These are phyloP conservation scores for Camelina sativa DNA, from an alignment of 345 rosid genomes.

Conservation along the genomic window DNA sequence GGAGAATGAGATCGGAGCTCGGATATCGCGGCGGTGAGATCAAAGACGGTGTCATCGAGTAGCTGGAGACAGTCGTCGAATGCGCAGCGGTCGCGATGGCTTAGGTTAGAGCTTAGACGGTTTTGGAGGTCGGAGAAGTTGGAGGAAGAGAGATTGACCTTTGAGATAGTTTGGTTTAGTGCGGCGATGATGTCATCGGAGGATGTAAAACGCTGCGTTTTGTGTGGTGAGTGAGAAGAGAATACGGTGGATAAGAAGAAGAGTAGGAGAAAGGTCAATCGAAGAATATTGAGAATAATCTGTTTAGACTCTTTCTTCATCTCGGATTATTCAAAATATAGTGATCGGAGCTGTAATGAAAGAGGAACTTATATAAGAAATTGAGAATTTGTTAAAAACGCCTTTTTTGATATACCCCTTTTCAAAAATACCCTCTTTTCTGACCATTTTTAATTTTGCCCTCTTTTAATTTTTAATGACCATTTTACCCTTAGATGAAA, in stretches of 20 bases:
- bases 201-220: constrained; percentile 30
- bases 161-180: constrained; percentile 57
- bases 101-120: constrained; percentile 33
- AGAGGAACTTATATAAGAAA: constrained; percentile 4
- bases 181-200: constrained; percentile 52
- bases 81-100: constrained; percentile 53
- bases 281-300: constrained; percentile 6
- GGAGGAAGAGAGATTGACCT: constrained; percentile 51
- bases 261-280: not conserved
- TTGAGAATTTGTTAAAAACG: no score
- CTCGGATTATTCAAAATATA: not conserved
- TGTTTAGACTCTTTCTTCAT: not conserved
- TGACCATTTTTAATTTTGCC: no score
- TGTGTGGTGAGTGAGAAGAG: constrained; percentile 28
- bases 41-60: constrained; percentile 50
- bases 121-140: constrained; percentile 54
- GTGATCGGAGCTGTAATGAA: no score
- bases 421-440: no score
- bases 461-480: no score
- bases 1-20: constrained; percentile 46
- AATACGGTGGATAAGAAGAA: constrained; percentile 15
- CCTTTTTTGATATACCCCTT: no score
- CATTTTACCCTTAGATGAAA: no score
- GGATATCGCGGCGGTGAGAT: constrained; percentile 53
- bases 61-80: constrained; percentile 75